A percentile compares a stretch with the other conserved stretches of the same genome.
Evolutionary conservation across 1,139 yeast genomes (phyloP).

Genomic region (Geotrichum aggregatum): DNA sequence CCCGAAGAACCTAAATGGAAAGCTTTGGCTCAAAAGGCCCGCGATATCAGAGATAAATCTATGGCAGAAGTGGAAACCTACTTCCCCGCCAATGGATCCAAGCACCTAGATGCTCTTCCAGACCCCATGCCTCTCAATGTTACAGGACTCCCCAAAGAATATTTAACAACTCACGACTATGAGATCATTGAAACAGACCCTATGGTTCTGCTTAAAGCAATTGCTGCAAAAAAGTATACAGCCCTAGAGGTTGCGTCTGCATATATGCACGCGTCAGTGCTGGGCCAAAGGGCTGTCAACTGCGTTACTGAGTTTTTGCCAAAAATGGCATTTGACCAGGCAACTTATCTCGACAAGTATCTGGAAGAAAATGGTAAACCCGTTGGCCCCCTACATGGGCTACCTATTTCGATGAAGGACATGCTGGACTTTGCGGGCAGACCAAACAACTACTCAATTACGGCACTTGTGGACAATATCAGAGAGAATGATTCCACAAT

Average conservation of each 20-base stretch:
- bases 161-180: conserved; percentile 29
- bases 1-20: conserved; percentile 16
- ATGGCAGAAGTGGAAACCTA: conserved; percentile 29
- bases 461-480: conserved; percentile 35
- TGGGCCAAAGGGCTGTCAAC: conserved; percentile 53
- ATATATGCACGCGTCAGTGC: conserved; percentile 54
- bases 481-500: conserved; percentile 33
- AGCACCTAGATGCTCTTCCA: conserved; percentile 28
- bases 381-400: conserved; percentile 50
- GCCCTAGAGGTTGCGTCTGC: conserved; percentile 49
- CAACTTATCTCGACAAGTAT: conserved; percentile 45
- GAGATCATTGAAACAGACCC: conserved; percentile 34
- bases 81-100: conserved; percentile 31
- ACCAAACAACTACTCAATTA: conserved; percentile 44
- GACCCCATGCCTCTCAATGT: conserved; percentile 32
- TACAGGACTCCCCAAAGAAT: conserved; percentile 28
- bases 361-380: conserved; percentile 40
- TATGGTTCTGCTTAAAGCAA: conserved; percentile 38
- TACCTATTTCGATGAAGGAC: conserved; percentile 54
- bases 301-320: conserved; percentile 37
- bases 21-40: conserved; percentile 14
- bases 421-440: conserved; percentile 46
- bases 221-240: conserved; percentile 43
- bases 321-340: conserved; percentile 39
- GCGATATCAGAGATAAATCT: conserved; percentile 30